Base-by-base conservation (phyloP, 192 early-diverging fungal species). In the Phycomyces nitens region DNA sequence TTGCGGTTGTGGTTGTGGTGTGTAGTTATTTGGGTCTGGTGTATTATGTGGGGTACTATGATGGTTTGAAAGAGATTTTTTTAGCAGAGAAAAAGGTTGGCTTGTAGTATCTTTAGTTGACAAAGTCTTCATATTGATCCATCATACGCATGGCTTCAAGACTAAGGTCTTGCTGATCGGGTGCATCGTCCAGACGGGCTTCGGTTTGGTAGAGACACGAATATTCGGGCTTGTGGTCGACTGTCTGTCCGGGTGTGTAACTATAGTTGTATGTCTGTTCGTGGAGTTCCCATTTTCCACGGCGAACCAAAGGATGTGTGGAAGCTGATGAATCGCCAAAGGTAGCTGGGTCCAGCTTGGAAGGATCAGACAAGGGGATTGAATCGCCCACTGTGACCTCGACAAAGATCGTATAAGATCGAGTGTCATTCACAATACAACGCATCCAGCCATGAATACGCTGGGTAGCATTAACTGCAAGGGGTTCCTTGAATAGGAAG, bases 401-500 rank as follows among this genome's bases (percentile, higher is more conserved):
- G 11, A 86, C 86, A 50, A 74, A 77, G 34, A 99, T 85, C 23
- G 90, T 90, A 76, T 99, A 99, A 56, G 90, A 93, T 26, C 97
- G 86, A 80, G 92, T 88, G 41, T 86, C 84, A 75, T 99, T 99
- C 41, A 92, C 94, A 55, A 82, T 80, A 77, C 93, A 88, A 24
- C 87, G 82, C 76, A 97, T 85, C 80, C 85, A 85, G 3, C 97
- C 97, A n/a, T 80, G 81, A 22, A 99, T 76, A 0, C 76, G 77
- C 73, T 97, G 91, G 40, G 83, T 89, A 0, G 95, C 89, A 78
- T 99, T 99, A 8, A 96, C 92, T 0, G 94, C 97, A 26, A 99
- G 71, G 9, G 97, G 97, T 74, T 96, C 94, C 69, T 88, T 88
- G 29, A 97, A 85, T 60, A 99, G 64, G 73, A 99, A 88, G 9